phyloP scores from a whole-genome alignment of 345 rosid genomes.

The Camelina sativa region DNA sequence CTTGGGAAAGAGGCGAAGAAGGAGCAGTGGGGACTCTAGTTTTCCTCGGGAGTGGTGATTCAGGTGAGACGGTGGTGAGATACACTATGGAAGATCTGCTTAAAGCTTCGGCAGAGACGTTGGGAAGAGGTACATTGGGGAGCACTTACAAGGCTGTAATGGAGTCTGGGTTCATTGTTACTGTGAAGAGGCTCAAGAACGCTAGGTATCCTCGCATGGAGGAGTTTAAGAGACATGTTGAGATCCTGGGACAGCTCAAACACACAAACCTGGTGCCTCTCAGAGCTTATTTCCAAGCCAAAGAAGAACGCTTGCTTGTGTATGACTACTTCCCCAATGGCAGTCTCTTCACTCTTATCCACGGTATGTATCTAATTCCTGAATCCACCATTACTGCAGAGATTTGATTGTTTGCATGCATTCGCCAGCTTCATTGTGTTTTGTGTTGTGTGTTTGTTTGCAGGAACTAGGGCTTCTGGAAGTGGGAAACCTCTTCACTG shows the following conservation, averaged over 20 bases:
- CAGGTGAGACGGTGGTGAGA: slow-evolving; percentile 58
- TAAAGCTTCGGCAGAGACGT: slow-evolving; percentile 90
- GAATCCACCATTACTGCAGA: not conserved
- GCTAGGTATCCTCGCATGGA: slow-evolving; percentile 74
- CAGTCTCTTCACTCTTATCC: slow-evolving; percentile 90
- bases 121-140: slow-evolving; percentile 89
- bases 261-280: slow-evolving; percentile 91
- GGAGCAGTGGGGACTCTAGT: slow-evolving; percentile 78
- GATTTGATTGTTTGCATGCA: slow-evolving; percentile 1
- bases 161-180: slow-evolving; percentile 95
- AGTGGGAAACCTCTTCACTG: slow-evolving; percentile 97
- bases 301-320: slow-evolving; percentile 90
- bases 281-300: slow-evolving; percentile 90
- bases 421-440: slow-evolving; percentile 13
- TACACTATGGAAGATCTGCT: slow-evolving; percentile 83
- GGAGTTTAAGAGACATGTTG: slow-evolving; percentile 78
- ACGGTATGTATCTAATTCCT: slow-evolving; percentile 58
- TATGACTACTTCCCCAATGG: slow-evolving; percentile 98
- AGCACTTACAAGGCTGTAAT: slow-evolving; percentile 95
- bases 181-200: slow-evolving; percentile 90
- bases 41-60: slow-evolving; percentile 62
- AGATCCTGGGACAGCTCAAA: slow-evolving; percentile 70
- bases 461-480: slow-evolving; percentile 84
- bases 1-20: slow-evolving; percentile 82
- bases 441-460: slow-evolving; percentile 18